These are phyloP conservation scores for Parafenestella ontariensis DNA, from an alignment of 2,329 filamentous ascomycete genomes.

Conservation along the genomic window DNA sequence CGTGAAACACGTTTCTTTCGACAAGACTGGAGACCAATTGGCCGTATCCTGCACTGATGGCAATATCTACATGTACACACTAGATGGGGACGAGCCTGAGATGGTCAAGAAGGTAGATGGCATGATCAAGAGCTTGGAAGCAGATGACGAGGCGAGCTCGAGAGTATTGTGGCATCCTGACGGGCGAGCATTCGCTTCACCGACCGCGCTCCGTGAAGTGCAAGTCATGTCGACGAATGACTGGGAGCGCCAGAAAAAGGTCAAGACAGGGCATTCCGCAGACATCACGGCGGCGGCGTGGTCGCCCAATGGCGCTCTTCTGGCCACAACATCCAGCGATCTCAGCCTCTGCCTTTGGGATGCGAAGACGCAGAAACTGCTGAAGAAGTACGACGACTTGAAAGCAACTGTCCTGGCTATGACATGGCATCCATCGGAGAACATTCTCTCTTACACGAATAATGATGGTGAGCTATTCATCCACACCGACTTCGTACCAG, in stretches of 20 bases:
- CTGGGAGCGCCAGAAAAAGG: constrained; percentile 85
- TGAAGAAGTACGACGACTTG: constrained; percentile 77
- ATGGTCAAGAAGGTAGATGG: constrained; percentile 85
- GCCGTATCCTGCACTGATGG: constrained; percentile 89
- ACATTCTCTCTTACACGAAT: constrained; percentile 89
- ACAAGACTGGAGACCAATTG: constrained; percentile 76
- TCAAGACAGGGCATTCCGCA: constrained; percentile 78
- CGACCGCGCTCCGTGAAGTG: constrained; percentile 78
- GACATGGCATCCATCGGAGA: constrained; percentile 88
- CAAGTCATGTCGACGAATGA: constrained; percentile 87
- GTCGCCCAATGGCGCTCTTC: constrained; percentile 91
- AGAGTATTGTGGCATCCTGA: constrained; percentile 91
- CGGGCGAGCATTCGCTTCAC: constrained; percentile 85
- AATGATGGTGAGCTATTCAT: constrained; percentile 94
- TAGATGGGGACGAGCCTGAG: constrained; percentile 78
- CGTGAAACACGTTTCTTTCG: constrained; percentile 92
- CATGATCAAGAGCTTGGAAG: constrained; percentile 79
- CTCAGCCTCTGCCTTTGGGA: constrained; percentile 84
- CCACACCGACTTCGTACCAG: constrained; percentile 70
- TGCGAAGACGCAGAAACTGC: constrained; percentile 80
- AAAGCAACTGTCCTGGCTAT: constrained; percentile 80
- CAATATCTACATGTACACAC: constrained; percentile 85
- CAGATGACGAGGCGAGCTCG: constrained; percentile 77
- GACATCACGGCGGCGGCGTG: constrained; percentile 88
- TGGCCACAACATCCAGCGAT: constrained; percentile 69